Evolutionary conservation across 2,329 filamentous ascomycete species (phyloP).

Genomic region (Lachnum nothofagi): DNA sequence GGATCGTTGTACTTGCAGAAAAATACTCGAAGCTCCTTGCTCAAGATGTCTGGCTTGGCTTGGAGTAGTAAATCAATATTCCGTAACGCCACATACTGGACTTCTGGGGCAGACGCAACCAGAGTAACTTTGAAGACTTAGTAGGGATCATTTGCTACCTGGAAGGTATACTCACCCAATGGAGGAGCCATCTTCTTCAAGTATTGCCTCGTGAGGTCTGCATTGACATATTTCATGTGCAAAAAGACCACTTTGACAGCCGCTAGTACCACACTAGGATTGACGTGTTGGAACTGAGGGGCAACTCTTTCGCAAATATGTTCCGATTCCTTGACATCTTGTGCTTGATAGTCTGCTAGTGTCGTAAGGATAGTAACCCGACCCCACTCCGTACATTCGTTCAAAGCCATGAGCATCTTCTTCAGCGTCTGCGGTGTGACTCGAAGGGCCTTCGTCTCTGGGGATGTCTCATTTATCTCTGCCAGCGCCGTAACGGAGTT

Average conservation of each 20-base stretch:
- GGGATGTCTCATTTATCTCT: constrained; percentile 85
- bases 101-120: constrained; percentile 90
- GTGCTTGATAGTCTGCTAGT: constrained; percentile 77
- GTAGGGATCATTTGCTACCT: background rate
- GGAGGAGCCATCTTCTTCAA: constrained; percentile 98
- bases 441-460: constrained; percentile 80
- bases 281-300: constrained; percentile 97
- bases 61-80: constrained; percentile 96
- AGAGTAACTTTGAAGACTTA: constrained; percentile 65
- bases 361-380: constrained; percentile 88
- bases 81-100: constrained; percentile 91
- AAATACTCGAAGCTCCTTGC: constrained; percentile 95
- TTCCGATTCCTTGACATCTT: constrained; percentile 92
- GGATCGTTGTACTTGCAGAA: constrained; percentile 99
- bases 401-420: constrained; percentile 92
- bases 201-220: constrained; percentile 76
- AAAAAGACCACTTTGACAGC: constrained; percentile 97
- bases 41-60: constrained; percentile 92
- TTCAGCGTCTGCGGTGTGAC: constrained; percentile 81
- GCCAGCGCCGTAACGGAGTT: constrained; percentile 92
- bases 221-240: constrained; percentile 81
- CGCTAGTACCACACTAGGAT: constrained; percentile 92
- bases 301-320: constrained; percentile 96
- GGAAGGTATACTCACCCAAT: constrained; percentile 59
- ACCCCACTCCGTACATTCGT: constrained; percentile 98